Evolutionary conservation across 768 basidiomycete species (phyloP).

Genomic region (Guyanaporus albipodus): DNA sequence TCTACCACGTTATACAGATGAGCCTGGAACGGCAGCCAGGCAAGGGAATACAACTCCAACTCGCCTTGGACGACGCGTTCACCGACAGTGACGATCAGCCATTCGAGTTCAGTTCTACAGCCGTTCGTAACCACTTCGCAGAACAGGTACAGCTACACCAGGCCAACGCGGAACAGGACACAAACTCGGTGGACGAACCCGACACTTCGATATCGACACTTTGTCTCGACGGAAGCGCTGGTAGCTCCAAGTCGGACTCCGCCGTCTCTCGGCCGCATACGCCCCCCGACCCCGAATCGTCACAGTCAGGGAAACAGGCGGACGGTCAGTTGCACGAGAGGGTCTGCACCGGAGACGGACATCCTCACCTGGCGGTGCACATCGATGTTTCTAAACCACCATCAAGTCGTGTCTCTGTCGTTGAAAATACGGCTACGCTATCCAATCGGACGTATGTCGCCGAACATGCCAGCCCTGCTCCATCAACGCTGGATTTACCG

Average conservation of each 20-base stretch:
- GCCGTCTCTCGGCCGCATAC: constrained; percentile 24
- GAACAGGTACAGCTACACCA: constrained; percentile 44
- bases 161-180: constrained; percentile 25
- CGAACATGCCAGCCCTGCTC: constrained; percentile 1
- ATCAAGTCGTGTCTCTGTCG: constrained; percentile 26
- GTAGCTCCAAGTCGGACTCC: constrained; percentile 14
- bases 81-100: constrained; percentile 47
- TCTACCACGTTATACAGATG: constrained; percentile 10
- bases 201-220: constrained; percentile 58
- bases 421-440: background rate
- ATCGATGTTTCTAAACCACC: constrained; percentile 42
- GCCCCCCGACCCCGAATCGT: constrained; percentile 11
- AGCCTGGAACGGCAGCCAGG: constrained; percentile 25
- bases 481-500: constrained; percentile 20
- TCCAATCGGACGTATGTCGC: background rate
- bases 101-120: constrained; percentile 55
- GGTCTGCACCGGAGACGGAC: constrained; percentile 5
- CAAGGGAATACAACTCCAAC: constrained; percentile 21
- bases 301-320: constrained; percentile 1
- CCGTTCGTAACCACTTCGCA: constrained; percentile 60
- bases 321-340: background rate
- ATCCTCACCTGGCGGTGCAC: constrained; percentile 39
- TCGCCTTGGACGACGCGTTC: constrained; percentile 68
- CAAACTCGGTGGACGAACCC: constrained; percentile 30
- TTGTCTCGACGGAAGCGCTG: constrained; percentile 42